Evolutionary conservation across 2,329 filamentous ascomycete genomes (phyloP).

Genomic region (Penicillium frequentans): DNA sequence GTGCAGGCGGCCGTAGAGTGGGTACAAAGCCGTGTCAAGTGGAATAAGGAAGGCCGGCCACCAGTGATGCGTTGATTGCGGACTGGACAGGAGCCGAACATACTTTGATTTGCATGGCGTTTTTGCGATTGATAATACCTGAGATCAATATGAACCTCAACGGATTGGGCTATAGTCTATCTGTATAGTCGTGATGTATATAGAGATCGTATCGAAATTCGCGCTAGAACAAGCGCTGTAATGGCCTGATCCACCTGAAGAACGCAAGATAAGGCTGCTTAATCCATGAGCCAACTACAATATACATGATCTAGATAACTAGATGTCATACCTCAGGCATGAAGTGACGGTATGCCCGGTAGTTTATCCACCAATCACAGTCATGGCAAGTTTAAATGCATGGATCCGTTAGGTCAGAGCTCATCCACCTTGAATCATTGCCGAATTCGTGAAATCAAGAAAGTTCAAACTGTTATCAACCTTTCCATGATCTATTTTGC

Average conservation of each 20-base stretch:
- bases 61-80: slow-evolving; percentile 79
- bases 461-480: not conserved
- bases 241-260: not conserved
- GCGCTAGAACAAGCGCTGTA: not conserved
- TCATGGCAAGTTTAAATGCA: not conserved
- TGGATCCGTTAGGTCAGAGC: not conserved
- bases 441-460: not conserved
- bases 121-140: slow-evolving; percentile 2
- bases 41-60: slow-evolving; percentile 92
- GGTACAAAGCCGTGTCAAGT: slow-evolving; percentile 86
- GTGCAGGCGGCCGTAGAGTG: slow-evolving; percentile 97
- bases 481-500: not conserved
- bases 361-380: not conserved
- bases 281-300: not conserved
- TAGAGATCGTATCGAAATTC: not conserved
- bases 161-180: not conserved
- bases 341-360: not conserved
- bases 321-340: not conserved
- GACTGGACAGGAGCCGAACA: not conserved
- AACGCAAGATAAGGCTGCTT: not conserved
- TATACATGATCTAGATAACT: not conserved
- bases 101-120: slow-evolving; percentile 20
- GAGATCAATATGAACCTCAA: not conserved
- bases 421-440: not conserved
- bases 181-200: not conserved